Percentiles rank a stretch among this genome's conserved stretches.
phyloP scores from a whole-genome alignment of 192 early-diverging fungal genomes.

The Lunasporangiospora selenospora region DNA sequence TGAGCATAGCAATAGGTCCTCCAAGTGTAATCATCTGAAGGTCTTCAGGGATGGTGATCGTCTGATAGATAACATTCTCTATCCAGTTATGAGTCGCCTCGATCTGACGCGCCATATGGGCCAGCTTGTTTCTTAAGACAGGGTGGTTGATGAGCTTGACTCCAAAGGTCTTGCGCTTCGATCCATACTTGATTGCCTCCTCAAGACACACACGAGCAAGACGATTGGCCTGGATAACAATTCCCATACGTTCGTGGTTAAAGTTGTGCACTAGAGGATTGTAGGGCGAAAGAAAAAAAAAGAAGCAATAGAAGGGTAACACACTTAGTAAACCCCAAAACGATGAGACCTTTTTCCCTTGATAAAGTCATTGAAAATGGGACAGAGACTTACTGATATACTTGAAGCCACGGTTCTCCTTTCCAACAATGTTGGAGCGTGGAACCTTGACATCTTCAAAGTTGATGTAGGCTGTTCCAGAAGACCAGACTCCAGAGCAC shows the following conservation, averaged over 20 bases:
- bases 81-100: constrained; percentile 89
- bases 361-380: no score
- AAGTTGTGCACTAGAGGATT: constrained; percentile 73
- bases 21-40: constrained; percentile 81
- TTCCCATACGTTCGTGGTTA: constrained; percentile 83
- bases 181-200: constrained; percentile 82
- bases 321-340: no score
- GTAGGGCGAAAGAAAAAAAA: no score
- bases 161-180: constrained; percentile 87
- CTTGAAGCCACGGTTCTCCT: constrained; percentile 88
- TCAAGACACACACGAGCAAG: constrained; percentile 88
- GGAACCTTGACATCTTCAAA: constrained; percentile 90
- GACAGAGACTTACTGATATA: no score
- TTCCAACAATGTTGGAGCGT: constrained; percentile 80
- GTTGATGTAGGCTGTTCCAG: constrained; percentile 81
- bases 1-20: constrained; percentile 85
- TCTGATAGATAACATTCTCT: constrained; percentile 79
- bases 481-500: constrained; percentile 84
- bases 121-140: constrained; percentile 81
- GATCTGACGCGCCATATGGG: constrained; percentile 83
- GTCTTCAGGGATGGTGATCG: constrained; percentile 67
- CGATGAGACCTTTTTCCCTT: no score
- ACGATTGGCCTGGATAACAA: constrained; percentile 81
- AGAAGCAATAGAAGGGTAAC: no score
- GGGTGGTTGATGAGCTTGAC: constrained; percentile 87